Conservation (phyloP, 2,329 filamentous ascomycete species). For the Diaporthe longicolla region DNA sequence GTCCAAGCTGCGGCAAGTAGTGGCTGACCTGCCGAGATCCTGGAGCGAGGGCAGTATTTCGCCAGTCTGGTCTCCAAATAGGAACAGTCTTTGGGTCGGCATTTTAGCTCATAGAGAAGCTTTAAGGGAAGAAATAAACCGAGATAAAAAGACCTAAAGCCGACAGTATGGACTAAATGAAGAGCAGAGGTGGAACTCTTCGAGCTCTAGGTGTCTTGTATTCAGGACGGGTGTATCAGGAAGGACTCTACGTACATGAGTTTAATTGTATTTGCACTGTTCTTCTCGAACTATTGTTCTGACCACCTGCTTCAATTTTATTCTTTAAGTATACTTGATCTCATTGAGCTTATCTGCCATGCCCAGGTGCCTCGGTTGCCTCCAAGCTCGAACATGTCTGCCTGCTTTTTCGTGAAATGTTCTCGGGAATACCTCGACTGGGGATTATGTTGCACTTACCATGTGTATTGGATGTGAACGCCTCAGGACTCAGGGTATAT, state of each 20-base stretch:
- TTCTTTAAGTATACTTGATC: background rate
- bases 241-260: background rate
- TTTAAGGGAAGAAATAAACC: no score
- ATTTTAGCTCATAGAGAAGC: conserved; percentile 19
- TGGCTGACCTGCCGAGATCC: conserved; percentile 24
- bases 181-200: background rate
- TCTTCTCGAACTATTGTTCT: background rate
- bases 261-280: no score
- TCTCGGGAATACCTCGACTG: background rate
- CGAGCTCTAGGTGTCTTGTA: background rate
- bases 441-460: background rate
- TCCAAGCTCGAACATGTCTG: background rate
- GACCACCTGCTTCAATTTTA: background rate
- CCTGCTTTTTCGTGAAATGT: background rate
- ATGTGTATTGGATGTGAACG: background rate
- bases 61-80: conserved; percentile 43
- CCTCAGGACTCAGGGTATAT: background rate
- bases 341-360: background rate
- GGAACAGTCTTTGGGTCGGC: conserved; percentile 34
- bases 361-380: background rate
- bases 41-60: conserved; percentile 39
- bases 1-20: background rate
- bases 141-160: background rate
- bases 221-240: background rate
- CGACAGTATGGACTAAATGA: no score